Base-by-base conservation (phyloP, 306 rosid species). In the Luffa acutangula region DNA sequence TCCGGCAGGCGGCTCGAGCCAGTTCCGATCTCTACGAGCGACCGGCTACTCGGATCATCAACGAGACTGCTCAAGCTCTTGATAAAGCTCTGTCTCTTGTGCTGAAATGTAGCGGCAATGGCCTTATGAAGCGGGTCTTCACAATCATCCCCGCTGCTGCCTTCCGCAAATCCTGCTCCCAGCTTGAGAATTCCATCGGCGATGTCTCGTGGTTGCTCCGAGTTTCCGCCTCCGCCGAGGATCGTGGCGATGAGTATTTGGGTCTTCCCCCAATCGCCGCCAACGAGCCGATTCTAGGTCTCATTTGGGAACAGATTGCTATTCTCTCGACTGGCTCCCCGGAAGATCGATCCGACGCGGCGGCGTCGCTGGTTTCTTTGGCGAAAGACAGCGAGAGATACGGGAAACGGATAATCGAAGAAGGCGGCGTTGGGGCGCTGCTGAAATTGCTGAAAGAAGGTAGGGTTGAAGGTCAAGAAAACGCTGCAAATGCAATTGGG, bases 121-220 rank as follows among this genome's bases (percentile, higher is more conserved):
- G 92, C 33, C 84, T 93, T 51, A 80, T 93, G 86, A 91, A 87
- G 85, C 90, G 98, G 9, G 91, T 93, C 7, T 90, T 93, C 87
- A 93, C 90, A 70, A 88, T 93, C 70, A 87, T 82, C 80, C 93
- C 97, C 2, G 63, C 92, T 10, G 95, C 92, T 1, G 91, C 94
- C 9, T 91, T 93, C 73, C 89, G 98, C 2, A 93, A 93, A 67
- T 87, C 86, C 82, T 85, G 82, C 8, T 81, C 87, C 3, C 91
- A 85, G 34, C 91, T 93, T 3, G 98, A 93, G 42, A 93, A 91
- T 43, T 93, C 97, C 10, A 81, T 91, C 69, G 97, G 98, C 0
- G 98, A 93, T 48, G 83, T 93, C 8, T 93, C 98, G 17, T 93
- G 98, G 98, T 88, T 93, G 75, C 97, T 93, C 58, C 91, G 97